Conservation (phyloP, 371 early-diverging fungal species). For the Rhizopus delemar region DNA sequence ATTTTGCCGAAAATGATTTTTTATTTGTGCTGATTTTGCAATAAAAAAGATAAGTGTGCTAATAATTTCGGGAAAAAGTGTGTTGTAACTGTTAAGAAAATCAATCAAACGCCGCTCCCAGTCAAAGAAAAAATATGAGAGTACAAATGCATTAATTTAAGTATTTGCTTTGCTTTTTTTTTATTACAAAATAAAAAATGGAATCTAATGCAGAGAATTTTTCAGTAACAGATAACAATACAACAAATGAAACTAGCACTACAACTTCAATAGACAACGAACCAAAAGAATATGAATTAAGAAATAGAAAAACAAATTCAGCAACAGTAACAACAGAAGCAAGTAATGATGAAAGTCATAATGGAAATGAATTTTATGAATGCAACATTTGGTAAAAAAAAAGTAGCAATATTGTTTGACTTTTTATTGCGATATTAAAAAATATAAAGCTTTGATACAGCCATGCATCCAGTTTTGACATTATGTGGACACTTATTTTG, state of each 20-base stretch:
- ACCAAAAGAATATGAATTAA: background rate
- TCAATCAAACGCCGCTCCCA: too few species aligned
- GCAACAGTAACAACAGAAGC: background rate
- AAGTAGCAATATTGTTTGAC: background rate
- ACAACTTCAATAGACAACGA: conserved; percentile 1
- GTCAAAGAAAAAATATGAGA: too few species aligned
- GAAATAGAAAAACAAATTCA: background rate
- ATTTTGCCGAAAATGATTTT: too few species aligned
- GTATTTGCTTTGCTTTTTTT: background rate
- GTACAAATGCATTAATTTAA: background rate
- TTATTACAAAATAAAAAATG: conserved; percentile 1
- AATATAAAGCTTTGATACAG: conserved; percentile 34
- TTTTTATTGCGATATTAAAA: background rate
- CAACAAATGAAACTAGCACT: conserved; percentile 1
- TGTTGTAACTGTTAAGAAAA: too few species aligned
- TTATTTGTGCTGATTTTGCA: too few species aligned
- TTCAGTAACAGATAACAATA: background rate
- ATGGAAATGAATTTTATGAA: conserved; percentile 33
- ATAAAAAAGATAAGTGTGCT: too few species aligned
- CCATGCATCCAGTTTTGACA: conserved; percentile 37
- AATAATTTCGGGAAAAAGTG: too few species aligned
- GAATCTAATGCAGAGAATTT: background rate
- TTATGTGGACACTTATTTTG: conserved; percentile 43
- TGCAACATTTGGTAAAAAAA: conserved; percentile 41
- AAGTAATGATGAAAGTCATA: conserved; percentile 15